Evolutionary conservation across 306 rosid genomes (phyloP).

Genomic region (Alnus glutinosa): DNA sequence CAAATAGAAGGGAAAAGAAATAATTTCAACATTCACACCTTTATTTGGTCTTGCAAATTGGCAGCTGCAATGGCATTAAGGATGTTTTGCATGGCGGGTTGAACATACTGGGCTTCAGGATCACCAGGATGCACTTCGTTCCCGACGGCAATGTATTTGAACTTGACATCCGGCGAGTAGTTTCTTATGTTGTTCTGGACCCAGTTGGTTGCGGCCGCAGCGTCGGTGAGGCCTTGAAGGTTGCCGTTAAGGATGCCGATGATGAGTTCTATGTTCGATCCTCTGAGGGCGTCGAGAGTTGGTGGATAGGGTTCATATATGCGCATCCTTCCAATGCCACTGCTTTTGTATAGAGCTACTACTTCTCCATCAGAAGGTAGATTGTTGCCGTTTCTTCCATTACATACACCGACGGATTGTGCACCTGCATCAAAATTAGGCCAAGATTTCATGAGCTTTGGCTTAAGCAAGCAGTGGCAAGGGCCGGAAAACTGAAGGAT

Average conservation of each 20-base stretch:
- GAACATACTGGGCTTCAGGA: slow-evolving; percentile 24
- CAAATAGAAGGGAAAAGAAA: too few species aligned
- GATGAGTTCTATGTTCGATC: slow-evolving; percentile 50
- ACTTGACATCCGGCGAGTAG: slow-evolving; percentile 35
- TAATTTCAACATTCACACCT: slow-evolving; percentile 19
- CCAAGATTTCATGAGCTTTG: not conserved
- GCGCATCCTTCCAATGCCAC: slow-evolving; percentile 36
- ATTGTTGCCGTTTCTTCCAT: slow-evolving; percentile 36
- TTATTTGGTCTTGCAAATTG: slow-evolving; percentile 45
- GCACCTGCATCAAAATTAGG: slow-evolving; percentile 36
- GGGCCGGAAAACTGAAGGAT: too few species aligned
- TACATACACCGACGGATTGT: slow-evolving; percentile 52
- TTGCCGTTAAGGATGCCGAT: slow-evolving; percentile 25
- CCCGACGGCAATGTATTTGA: slow-evolving; percentile 50
- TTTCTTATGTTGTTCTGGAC: slow-evolving; percentile 33
- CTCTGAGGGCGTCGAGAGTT: slow-evolving; percentile 45
- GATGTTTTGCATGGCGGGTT: slow-evolving; percentile 41
- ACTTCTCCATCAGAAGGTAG: slow-evolving; percentile 45
- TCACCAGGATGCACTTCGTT: slow-evolving; percentile 40
- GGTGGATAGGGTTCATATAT: slow-evolving; percentile 39
- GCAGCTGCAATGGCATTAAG: slow-evolving; percentile 34
- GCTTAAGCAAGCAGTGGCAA: not conserved
- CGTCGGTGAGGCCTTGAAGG: slow-evolving; percentile 32
- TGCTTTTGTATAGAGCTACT: slow-evolving; percentile 31
- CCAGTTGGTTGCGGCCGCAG: slow-evolving; percentile 41